phyloP scores from a whole-genome alignment of 1,284 basidiomycete genomes.

The Apiotrichum sp. region DNA sequence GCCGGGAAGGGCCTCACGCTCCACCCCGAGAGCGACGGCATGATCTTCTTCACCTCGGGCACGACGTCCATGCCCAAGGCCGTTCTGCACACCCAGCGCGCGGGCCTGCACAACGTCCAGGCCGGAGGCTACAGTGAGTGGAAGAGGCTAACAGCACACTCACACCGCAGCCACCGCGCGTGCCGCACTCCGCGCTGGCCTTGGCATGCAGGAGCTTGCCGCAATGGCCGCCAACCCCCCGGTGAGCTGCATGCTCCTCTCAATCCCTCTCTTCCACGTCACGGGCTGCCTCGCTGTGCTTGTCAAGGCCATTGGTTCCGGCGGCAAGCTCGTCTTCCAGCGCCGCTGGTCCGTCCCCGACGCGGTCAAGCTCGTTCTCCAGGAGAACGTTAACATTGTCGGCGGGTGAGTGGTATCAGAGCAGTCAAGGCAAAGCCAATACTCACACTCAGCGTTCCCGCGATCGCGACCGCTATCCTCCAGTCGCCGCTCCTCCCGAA shows the following conservation, averaged over 20 bases:
- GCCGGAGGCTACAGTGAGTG: background rate
- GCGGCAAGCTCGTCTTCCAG: conserved; percentile 37
- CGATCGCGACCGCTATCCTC: conserved; percentile 33
- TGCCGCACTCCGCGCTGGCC: conserved; percentile 28
- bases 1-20: conserved; percentile 14
- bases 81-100: conserved; percentile 2
- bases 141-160: background rate
- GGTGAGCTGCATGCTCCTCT: conserved; percentile 14
- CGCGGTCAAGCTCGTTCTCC: conserved; percentile 28
- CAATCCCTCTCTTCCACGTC: conserved; percentile 43
- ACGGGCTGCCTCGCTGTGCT: conserved; percentile 41
- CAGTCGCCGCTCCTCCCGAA: conserved; percentile 28
- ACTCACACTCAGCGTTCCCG: conserved; percentile 25
- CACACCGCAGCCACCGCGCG: conserved; percentile 7
- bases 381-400: conserved; percentile 33
- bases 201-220: background rate
- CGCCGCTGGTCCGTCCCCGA: conserved; percentile 30
- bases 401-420: conserved; percentile 16
- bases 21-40: conserved; percentile 34
- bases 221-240: background rate
- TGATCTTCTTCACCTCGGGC: conserved; percentile 35
- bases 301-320: conserved; percentile 29
- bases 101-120: conserved; percentile 3
- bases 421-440: no score
- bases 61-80: conserved; percentile 5